Conservation (phyloP, 257 asterid species). For the Cruciata laevipes region DNA sequence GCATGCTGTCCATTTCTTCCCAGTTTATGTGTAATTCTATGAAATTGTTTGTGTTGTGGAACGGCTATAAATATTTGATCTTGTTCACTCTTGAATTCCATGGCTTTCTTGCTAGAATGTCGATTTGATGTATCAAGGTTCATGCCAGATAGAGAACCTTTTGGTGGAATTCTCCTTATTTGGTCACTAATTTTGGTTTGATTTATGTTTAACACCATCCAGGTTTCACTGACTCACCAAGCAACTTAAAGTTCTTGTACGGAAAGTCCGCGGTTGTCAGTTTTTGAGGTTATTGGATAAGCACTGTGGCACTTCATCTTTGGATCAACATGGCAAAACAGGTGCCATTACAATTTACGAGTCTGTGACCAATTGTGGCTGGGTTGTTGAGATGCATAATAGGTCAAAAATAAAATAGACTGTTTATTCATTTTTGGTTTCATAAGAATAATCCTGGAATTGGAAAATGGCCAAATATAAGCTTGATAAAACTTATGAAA, state of each 20-base stretch:
- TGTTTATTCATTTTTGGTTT: neutral
- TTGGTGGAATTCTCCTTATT: neutral
- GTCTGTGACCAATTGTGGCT: constrained; percentile 32
- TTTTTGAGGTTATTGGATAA: constrained; percentile 58
- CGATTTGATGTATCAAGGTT: neutral
- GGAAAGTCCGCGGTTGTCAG: constrained; percentile 43
- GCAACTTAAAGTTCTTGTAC: constrained; percentile 62
- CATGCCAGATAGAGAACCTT: neutral
- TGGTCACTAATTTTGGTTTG: constrained; percentile 6
- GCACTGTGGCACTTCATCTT: constrained; percentile 53
- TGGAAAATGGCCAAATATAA: neutral
- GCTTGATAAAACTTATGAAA: constrained; percentile 2
- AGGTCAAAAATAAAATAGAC: neutral
- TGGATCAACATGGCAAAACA: constrained; percentile 24
- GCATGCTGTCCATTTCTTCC: neutral
- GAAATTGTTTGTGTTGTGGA: neutral
- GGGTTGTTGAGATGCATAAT: constrained; percentile 11
- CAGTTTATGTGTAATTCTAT: neutral
- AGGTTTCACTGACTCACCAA: constrained; percentile 61
- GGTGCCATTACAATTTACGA: constrained; percentile 23
- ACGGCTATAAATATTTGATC: neutral
- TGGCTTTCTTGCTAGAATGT: neutral
- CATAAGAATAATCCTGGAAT: neutral
- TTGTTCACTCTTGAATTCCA: neutral
- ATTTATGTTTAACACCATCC: constrained; percentile 20